Percentiles rank a stretch among this genome's conserved stretches.
These are phyloP conservation scores for Rhodamnia argentea DNA, from an alignment of 345 rosid genomes.

Conservation along the genomic window DNA sequence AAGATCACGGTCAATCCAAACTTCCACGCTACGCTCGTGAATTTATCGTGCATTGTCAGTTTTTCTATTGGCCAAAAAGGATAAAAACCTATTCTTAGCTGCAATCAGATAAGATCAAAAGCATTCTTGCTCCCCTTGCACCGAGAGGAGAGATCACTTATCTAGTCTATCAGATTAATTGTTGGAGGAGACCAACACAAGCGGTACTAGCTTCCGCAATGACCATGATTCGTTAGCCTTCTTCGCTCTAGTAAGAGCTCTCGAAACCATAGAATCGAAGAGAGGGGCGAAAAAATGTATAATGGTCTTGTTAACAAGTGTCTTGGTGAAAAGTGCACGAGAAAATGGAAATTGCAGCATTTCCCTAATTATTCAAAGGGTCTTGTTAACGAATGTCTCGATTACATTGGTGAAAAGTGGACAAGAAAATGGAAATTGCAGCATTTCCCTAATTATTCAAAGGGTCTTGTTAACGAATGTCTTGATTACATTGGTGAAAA, in stretches of 20 bases:
- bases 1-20: neutral
- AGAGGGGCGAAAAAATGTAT: neutral
- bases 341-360: too few relatives aligned
- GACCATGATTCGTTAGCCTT: neutral
- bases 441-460: neutral
- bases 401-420: neutral
- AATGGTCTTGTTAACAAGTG: neutral
- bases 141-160: too few relatives aligned
- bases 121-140: neutral
- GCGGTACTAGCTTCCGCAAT: neutral
- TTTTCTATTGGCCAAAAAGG: neutral
- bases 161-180: too few relatives aligned
- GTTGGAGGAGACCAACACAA: too few relatives aligned
- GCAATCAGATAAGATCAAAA: neutral
- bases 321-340: neutral
- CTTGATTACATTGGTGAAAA: neutral
- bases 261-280: neutral
- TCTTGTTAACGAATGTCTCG: rapidly evolving
- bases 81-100: neutral
- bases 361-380: neutral
- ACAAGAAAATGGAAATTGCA: neutral
- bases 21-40: neutral
- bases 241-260: neutral
- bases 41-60: neutral
- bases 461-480: neutral